Evolutionary conservation across 192 early-diverging fungal species (phyloP).

Genomic region (Coemansia sp.): DNA sequence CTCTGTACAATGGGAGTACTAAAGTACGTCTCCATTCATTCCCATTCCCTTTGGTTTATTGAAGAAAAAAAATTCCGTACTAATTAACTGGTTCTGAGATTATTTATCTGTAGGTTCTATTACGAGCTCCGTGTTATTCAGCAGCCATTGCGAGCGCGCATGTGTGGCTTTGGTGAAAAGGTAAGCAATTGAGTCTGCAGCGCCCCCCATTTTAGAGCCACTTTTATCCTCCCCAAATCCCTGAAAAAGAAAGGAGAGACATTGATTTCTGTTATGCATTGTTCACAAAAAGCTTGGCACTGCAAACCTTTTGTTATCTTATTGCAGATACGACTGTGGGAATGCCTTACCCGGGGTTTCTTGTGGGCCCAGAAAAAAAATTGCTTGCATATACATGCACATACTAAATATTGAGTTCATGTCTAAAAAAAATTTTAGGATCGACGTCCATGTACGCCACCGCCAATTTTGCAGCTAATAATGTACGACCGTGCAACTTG

Average conservation of each 20-base stretch:
- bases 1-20: not conserved
- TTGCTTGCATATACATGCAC: not conserved
- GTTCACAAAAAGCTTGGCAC: not conserved
- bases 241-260: not conserved
- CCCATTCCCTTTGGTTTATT: not conserved
- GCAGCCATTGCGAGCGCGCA: slow-evolving; percentile 66
- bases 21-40: not conserved
- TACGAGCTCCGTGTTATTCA: slow-evolving; percentile 63
- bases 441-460: slow-evolving; percentile 65
- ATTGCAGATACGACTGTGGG: not conserved
- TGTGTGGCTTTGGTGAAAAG: slow-evolving; percentile 74
- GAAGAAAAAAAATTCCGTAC: not conserved
- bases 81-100: not conserved
- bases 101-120: slow-evolving; percentile 40
- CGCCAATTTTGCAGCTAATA: slow-evolving; percentile 65
- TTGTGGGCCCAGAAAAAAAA: not conserved
- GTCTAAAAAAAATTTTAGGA: slow-evolving; percentile 40
- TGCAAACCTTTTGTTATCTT: not conserved
- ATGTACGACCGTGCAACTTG: slow-evolving; percentile 55
- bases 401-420: not conserved
- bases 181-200: slow-evolving; percentile 13
- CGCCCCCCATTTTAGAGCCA: not conserved
- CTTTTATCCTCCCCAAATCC: not conserved
- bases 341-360: not conserved
- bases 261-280: not conserved